Percentiles rank a stretch among this genome's conserved stretches.
Evolutionary conservation across 202 grass and related monocot species (phyloP).

Genomic region (Panicum virgatum): DNA sequence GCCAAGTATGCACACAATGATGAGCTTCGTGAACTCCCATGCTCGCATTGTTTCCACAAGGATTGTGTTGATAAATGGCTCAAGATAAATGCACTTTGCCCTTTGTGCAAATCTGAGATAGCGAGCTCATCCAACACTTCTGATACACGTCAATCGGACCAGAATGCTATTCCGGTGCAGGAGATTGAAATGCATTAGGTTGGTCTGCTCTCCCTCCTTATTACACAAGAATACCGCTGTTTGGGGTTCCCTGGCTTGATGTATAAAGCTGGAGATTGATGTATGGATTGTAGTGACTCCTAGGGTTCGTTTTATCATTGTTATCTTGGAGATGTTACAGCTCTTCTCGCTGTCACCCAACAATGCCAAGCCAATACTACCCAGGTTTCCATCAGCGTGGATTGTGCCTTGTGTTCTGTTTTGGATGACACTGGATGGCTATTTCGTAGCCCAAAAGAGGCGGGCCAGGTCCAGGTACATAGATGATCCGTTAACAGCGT

Average conservation of each 20-base stretch:
- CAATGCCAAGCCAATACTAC: constrained; percentile 30
- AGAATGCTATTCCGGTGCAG: constrained; percentile 33
- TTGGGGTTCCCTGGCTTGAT: constrained; percentile 7
- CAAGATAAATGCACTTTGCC: constrained; percentile 90
- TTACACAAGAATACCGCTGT: constrained; percentile 17
- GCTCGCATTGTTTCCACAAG: constrained; percentile 84
- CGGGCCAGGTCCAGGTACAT: not conserved
- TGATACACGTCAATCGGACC: constrained; percentile 18
- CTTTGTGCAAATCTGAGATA: constrained; percentile 84
- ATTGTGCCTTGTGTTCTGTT: constrained; percentile 18
- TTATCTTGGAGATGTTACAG: constrained; percentile 39
- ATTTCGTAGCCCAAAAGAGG: not conserved
- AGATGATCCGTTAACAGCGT: not conserved
- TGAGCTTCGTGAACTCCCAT: constrained; percentile 94
- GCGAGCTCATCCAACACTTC: constrained; percentile 41
- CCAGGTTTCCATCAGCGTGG: not conserved
- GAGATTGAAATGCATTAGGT: constrained; percentile 47
- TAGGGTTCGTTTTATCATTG: not conserved
- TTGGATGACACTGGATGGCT: not conserved
- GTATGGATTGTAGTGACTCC: constrained; percentile 38
- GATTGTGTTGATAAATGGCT: constrained; percentile 99
- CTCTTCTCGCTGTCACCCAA: constrained; percentile 42
- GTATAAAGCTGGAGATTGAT: constrained; percentile 45
- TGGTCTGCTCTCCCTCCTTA: not conserved
- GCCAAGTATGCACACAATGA: constrained; percentile 90